Evolutionary conservation across 2,329 filamentous ascomycete species (phyloP).

Genomic region (Nemania serpens): DNA sequence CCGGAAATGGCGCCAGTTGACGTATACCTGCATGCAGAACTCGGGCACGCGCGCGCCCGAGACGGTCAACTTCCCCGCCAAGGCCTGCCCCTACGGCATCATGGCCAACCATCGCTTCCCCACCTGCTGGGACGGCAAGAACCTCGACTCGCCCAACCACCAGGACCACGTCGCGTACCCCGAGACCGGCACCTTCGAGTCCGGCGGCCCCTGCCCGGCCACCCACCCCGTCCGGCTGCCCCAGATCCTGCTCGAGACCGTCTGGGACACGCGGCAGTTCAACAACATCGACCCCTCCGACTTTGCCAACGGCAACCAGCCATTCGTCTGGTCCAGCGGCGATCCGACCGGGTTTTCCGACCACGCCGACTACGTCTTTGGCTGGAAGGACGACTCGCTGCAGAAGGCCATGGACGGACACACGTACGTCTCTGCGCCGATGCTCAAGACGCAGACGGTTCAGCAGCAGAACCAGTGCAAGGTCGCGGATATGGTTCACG

Average conservation of each 20-base stretch:
- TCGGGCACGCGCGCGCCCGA: conserved; percentile 46
- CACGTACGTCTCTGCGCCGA: conserved; percentile 39
- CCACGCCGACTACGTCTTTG: conserved; percentile 51
- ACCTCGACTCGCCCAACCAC: conserved; percentile 41
- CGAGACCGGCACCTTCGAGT: conserved; percentile 47
- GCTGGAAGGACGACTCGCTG: conserved; percentile 49
- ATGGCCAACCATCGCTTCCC: conserved; percentile 48
- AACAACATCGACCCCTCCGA: conserved; percentile 33
- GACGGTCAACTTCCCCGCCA: conserved; percentile 45
- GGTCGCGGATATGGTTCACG: conserved; percentile 35
- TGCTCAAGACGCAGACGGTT: conserved; percentile 36
- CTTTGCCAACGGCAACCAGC: conserved; percentile 34
- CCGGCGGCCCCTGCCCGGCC: conserved; percentile 50
- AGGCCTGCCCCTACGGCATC: conserved; percentile 48
- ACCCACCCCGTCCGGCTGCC: conserved; percentile 48
- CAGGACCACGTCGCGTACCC: conserved; percentile 51
- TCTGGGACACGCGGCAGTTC: conserved; percentile 37
- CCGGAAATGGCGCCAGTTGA: conserved; percentile 46
- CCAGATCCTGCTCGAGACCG: conserved; percentile 49
- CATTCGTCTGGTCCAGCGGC: conserved; percentile 48
- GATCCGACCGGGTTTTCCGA: conserved; percentile 44
- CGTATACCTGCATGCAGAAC: conserved; percentile 47
- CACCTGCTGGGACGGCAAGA: conserved; percentile 43
- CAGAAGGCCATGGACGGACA: conserved; percentile 47
- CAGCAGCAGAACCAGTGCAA: conserved; percentile 38